These are phyloP conservation scores for Fraxinus baroniana DNA, from an alignment of 305 asterid species.

Conservation along the genomic window DNA sequence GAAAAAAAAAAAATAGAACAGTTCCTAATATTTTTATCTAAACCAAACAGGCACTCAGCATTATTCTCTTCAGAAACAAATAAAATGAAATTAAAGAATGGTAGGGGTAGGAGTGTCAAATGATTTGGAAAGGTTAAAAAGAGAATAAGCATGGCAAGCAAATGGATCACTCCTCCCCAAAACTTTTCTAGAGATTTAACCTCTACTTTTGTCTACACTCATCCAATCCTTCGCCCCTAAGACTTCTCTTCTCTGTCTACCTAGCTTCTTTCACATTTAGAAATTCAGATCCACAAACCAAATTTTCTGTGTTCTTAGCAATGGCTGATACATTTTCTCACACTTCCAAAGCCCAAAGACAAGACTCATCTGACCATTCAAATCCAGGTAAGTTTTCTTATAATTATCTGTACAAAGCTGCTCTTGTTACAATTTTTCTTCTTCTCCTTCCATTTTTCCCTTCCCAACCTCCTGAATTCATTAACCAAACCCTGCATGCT, in stretches of 20 bases:
- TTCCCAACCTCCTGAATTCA: slow-evolving; percentile 61
- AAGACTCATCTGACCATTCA: slow-evolving; percentile 30
- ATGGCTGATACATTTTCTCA: slow-evolving; percentile 63
- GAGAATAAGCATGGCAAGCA: slow-evolving; percentile 40
- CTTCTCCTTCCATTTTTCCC: slow-evolving; percentile 68
- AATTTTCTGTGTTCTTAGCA: slow-evolving; percentile 27
- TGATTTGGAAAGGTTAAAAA: slow-evolving; percentile 24
- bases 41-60: background rate
- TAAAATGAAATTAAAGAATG: background rate
- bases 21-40: no score
- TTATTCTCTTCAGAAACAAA: background rate
- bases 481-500: slow-evolving; percentile 59
- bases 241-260: slow-evolving; percentile 45
- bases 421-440: slow-evolving; percentile 47
- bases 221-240: slow-evolving; percentile 51
- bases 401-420: slow-evolving; percentile 59
- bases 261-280: slow-evolving; percentile 27
- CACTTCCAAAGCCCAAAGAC: slow-evolving; percentile 35
- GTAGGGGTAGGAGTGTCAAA: slow-evolving; percentile 44
- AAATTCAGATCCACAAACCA: slow-evolving; percentile 26
- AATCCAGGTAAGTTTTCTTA: slow-evolving; percentile 44
- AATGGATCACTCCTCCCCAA: slow-evolving; percentile 52
- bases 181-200: slow-evolving; percentile 40
- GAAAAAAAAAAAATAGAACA: no score
- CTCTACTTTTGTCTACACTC: slow-evolving; percentile 31